A percentile compares a stretch with the other conserved stretches of the same genome.
Conservation (phyloP, 2,329 filamentous ascomycete species). For the Venturiaceae sp. region DNA sequence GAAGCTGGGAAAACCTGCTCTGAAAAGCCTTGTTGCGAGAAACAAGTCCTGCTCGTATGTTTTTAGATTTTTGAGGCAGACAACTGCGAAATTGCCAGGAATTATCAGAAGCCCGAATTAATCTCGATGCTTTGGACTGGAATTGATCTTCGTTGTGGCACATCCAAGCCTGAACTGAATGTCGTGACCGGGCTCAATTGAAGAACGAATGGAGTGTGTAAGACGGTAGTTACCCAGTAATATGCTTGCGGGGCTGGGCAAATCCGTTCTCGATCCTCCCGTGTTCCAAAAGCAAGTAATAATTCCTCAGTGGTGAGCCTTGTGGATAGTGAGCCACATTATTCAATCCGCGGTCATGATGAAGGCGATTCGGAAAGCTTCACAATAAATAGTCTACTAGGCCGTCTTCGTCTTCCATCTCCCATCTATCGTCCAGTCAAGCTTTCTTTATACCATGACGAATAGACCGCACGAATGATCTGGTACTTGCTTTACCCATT, state of each 20-base stretch:
- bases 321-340: too few relatives aligned
- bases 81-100: too few relatives aligned
- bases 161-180: not conserved
- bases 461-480: conserved; percentile 50
- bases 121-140: not conserved
- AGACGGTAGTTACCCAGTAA: too few relatives aligned
- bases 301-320: too few relatives aligned
- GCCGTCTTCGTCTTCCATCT: not conserved
- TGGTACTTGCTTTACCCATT: conserved; percentile 72
- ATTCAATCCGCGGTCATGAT: too few relatives aligned
- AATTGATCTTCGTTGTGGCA: not conserved
- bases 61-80: too few relatives aligned
- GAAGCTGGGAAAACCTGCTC: not conserved
- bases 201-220: too few relatives aligned
- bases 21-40: too few relatives aligned
- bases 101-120: too few relatives aligned
- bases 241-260: too few relatives aligned
- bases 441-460: too few relatives aligned
- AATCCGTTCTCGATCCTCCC: not conserved
- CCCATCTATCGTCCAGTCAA: not conserved
- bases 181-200: not conserved
- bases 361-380: not conserved
- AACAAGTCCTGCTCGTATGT: too few relatives aligned
- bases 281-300: not conserved
- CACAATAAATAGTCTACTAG: not conserved